A percentile compares a stretch with the other conserved stretches of the same genome.
Conservation (phyloP, 2,329 filamentous ascomycete genomes). For the Pseudogymnoascus sp. region DNA sequence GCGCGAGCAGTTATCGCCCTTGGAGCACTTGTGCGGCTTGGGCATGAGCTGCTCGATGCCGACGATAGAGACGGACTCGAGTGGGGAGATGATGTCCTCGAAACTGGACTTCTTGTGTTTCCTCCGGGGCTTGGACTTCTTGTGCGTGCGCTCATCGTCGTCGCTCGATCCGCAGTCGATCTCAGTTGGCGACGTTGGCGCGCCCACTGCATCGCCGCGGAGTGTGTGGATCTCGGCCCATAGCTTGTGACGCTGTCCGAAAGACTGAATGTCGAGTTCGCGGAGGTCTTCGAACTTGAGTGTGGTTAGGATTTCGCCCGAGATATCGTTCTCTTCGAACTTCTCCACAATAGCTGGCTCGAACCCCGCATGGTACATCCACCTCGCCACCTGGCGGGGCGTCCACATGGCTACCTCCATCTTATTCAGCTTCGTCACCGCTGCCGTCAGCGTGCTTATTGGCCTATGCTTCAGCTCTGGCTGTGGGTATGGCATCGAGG, state of each 20-base stretch:
- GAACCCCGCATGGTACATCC: slow-evolving; percentile 78
- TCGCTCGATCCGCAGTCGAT: slow-evolving; percentile 34
- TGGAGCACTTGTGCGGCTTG: slow-evolving; percentile 73
- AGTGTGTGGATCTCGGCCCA: slow-evolving; percentile 73
- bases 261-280: slow-evolving; percentile 72
- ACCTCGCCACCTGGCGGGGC: slow-evolving; percentile 69
- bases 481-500: slow-evolving; percentile 17
- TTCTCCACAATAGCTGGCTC: slow-evolving; percentile 69
- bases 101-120: slow-evolving; percentile 24
- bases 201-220: slow-evolving; percentile 44
- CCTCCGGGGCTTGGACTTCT: slow-evolving; percentile 21
- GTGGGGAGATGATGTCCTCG: slow-evolving; percentile 64
- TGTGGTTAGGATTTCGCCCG: slow-evolving; percentile 77
- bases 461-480: slow-evolving; percentile 29
- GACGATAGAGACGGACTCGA: slow-evolving; percentile 82
- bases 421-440: slow-evolving; percentile 48
- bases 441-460: slow-evolving; percentile 48
- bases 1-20: slow-evolving; percentile 78
- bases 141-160: slow-evolving; percentile 16
- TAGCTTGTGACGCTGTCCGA: slow-evolving; percentile 68
- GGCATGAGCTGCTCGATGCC: slow-evolving; percentile 84
- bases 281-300: slow-evolving; percentile 82
- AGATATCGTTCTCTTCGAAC: slow-evolving; percentile 89
- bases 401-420: slow-evolving; percentile 57
- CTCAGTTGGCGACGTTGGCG: slow-evolving; percentile 47